A percentile compares a stretch with the other conserved stretches of the same genome.
phyloP scores from a whole-genome alignment of 2,329 filamentous ascomycete species.

The Lachnellula suecica region DNA sequence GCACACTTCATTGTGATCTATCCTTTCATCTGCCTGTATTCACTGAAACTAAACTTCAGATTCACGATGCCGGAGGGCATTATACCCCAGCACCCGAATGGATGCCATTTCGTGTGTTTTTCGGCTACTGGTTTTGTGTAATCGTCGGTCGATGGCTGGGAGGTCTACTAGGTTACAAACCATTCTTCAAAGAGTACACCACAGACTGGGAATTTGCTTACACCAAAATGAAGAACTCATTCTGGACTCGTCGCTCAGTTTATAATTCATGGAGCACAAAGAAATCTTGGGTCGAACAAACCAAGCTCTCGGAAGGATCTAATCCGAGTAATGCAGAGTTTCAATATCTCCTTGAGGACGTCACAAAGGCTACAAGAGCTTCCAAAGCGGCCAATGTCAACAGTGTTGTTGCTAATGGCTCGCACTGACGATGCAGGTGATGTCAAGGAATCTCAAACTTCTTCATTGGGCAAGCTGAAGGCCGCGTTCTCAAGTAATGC shows the following conservation, averaged over 20 bases:
- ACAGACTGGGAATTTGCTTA: conserved; percentile 37
- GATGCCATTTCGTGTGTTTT: conserved; percentile 32
- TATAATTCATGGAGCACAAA: neutral
- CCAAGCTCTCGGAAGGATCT: conserved; percentile 6
- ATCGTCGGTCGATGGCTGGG: conserved; percentile 37
- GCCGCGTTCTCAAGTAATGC: too few relatives aligned
- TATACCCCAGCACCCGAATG: conserved; percentile 26
- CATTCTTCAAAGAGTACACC: conserved; percentile 36
- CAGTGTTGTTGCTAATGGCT: too few relatives aligned
- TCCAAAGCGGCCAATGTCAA: too few relatives aligned
- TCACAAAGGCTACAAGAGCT: neutral
- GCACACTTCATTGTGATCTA: conserved; percentile 11
- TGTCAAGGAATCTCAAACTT: too few relatives aligned
- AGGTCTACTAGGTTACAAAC: conserved; percentile 37
- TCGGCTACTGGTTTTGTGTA: conserved; percentile 29
- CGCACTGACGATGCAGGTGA: too few relatives aligned
- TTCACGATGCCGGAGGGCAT: conserved; percentile 23
- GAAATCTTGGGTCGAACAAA: neutral
- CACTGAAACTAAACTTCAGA: neutral
- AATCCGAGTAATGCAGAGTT: neutral
- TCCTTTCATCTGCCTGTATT: too few relatives aligned
- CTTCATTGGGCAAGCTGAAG: too few relatives aligned
- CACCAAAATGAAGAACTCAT: conserved; percentile 33
- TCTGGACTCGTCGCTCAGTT: neutral
- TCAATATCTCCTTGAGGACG: neutral